Conservation (phyloP, 108 stramenopile species). For the Stephanodiscus minutulus region DNA sequence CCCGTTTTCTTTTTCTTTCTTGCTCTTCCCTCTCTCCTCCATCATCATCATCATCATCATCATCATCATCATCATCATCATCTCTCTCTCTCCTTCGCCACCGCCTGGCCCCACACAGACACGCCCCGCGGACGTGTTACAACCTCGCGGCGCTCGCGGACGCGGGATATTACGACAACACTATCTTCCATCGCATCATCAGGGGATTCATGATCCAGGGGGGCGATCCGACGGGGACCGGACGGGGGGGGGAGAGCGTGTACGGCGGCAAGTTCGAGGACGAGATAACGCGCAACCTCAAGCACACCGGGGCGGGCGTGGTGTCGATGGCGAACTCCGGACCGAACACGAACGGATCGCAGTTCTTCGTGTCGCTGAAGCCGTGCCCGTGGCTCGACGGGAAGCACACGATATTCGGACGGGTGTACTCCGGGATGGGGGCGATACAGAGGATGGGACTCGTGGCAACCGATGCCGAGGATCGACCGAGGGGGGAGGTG, state of each 20-base stretch:
- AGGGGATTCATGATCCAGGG: slow-evolving; percentile 95
- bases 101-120: slow-evolving; percentile 19
- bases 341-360: slow-evolving; percentile 91
- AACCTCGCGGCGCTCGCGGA: slow-evolving; percentile 88
- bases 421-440: slow-evolving; percentile 89
- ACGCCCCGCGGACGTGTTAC: slow-evolving; percentile 80
- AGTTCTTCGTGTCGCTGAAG: slow-evolving; percentile 95
- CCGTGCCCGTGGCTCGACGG: slow-evolving; percentile 88
- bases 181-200: slow-evolving; percentile 94
- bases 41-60: no score
- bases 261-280: slow-evolving; percentile 93
- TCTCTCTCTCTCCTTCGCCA: neutral
- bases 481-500: slow-evolving; percentile 78
- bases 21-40: neutral
- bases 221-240: slow-evolving; percentile 94
- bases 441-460: slow-evolving; percentile 92
- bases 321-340: slow-evolving; percentile 95
- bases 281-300: slow-evolving; percentile 87
- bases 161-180: slow-evolving; percentile 92
- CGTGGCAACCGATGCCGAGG: slow-evolving; percentile 86
- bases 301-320: slow-evolving; percentile 89
- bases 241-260: slow-evolving; percentile 81
- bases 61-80: no score
- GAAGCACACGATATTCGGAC: slow-evolving; percentile 95
- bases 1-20: no score